Percentiles rank a stretch among this genome's conserved stretches.
These are phyloP conservation scores for Yarrowia sp. DNA, from an alignment of 805 yeast genomes.

Conservation along the genomic window DNA sequence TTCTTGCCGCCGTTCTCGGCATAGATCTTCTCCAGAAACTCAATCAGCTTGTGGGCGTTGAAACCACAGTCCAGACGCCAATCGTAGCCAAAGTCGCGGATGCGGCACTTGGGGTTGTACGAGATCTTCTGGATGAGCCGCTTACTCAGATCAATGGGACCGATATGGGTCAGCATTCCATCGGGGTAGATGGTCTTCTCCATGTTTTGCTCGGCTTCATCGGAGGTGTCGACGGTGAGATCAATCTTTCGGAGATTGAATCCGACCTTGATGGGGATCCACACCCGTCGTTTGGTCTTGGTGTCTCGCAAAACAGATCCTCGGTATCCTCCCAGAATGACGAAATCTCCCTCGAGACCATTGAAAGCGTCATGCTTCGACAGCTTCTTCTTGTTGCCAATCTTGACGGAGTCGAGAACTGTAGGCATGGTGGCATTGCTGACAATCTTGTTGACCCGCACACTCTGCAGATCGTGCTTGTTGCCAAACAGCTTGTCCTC, in stretches of 20 bases:
- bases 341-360: slow-evolving; percentile 70
- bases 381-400: slow-evolving; percentile 37
- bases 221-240: slow-evolving; percentile 68
- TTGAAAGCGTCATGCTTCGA: slow-evolving; percentile 34
- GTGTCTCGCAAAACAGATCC: slow-evolving; percentile 74
- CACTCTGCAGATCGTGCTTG: slow-evolving; percentile 65
- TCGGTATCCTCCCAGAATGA: slow-evolving; percentile 84
- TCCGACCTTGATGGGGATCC: slow-evolving; percentile 88
- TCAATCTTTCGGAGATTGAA: slow-evolving; percentile 68
- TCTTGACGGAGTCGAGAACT: slow-evolving; percentile 50
- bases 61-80: slow-evolving; percentile 78
- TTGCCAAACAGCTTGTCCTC: slow-evolving; percentile 42
- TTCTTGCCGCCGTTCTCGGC: slow-evolving; percentile 43
- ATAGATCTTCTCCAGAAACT: slow-evolving; percentile 47
- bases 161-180: slow-evolving; percentile 76
- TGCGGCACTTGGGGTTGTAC: slow-evolving; percentile 51
- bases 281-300: slow-evolving; percentile 61
- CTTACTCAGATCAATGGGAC: slow-evolving; percentile 79
- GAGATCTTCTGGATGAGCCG: slow-evolving; percentile 55
- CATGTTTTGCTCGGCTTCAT: slow-evolving; percentile 59
- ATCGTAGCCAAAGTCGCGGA: slow-evolving; percentile 84
- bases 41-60: slow-evolving; percentile 50
- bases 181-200: slow-evolving; percentile 63
- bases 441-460: slow-evolving; percentile 48
- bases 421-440: slow-evolving; percentile 64